Base-by-base conservation (phyloP, 1,284 basidiomycete genomes). In the Microbotryomycetes sp. region DNA sequence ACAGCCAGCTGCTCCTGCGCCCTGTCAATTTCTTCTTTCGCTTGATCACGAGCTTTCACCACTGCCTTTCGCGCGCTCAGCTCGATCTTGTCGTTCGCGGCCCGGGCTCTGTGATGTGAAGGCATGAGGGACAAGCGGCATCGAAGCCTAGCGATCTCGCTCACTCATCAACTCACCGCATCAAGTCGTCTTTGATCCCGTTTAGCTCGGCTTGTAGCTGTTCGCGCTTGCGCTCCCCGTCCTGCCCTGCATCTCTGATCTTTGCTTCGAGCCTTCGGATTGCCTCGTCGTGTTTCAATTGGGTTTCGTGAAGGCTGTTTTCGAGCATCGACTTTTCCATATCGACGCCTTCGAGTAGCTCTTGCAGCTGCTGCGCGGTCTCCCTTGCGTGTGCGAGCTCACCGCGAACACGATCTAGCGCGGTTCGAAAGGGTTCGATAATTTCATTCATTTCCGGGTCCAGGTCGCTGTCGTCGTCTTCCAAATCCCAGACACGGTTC, bases 81-180 rank as follows among this genome's bases (percentile, higher is more conserved):
- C 48, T 57, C 35, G 24, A 57, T 31, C n/a, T 27, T 6, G 24
- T 9, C 56, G 41, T 18, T 30, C 11, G 15, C 48, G 47, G 46
- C 28, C 21, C 16, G 4, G 13, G 15, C 2, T 23, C 6, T 31
- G 3, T 4, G 24, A n/a, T n/a, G 1, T 3, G 0, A 46, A 27
- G 24, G 21, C 21, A 9, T 9, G 5, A 23, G 4, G 41, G 7
- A 3, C 1, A 50, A 35, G 3, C 15, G 1, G 3, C 23, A 27
- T 9, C 9, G 9, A 18, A 45, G 30, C 3, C 1, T n/a, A n/a
- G n/a, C n/a, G n/a, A n/a, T n/a, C n/a, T n/a, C n/a, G n/a, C n/a
- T n/a, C n/a, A n/a, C n/a, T n/a, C 35, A 18, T 41, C 4, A 5
- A 35, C 60, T 45, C 45, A 61, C 60, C 23, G 46, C 7, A 54